These are phyloP conservation scores for Spongiforma sp. DNA, from an alignment of 1,284 basidiomycete species.

Conservation along the genomic window DNA sequence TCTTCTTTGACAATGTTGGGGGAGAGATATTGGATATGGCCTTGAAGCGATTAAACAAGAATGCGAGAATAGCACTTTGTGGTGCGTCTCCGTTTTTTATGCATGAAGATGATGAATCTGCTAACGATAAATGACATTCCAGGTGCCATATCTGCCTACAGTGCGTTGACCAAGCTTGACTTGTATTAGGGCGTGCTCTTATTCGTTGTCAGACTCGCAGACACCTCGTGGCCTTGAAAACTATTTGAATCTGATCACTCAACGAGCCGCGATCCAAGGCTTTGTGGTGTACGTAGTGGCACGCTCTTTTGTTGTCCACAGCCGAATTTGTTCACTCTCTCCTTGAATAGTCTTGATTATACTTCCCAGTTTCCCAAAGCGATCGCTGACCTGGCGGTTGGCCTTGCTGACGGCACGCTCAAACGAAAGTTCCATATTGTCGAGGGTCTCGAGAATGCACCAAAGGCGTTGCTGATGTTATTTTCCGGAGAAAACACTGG, in stretches of 20 bases:
- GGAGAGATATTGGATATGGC: slow-evolving; percentile 83
- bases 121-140: background rate
- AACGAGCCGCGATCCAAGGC: slow-evolving; percentile 80
- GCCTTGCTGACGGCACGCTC: slow-evolving; percentile 72
- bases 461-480: slow-evolving; percentile 69
- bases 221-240: slow-evolving; percentile 64
- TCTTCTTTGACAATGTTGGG: slow-evolving; percentile 91
- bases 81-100: slow-evolving; percentile 46
- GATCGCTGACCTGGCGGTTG: slow-evolving; percentile 56
- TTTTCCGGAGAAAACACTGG: slow-evolving; percentile 85
- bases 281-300: slow-evolving; percentile 87
- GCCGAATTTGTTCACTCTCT: slow-evolving; percentile 1
- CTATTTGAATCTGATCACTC: slow-evolving; percentile 72
- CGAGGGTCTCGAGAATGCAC: slow-evolving; percentile 75
- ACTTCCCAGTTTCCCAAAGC: slow-evolving; percentile 57
- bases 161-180: slow-evolving; percentile 44
- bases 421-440: slow-evolving; percentile 84
- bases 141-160: slow-evolving; percentile 85
- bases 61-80: slow-evolving; percentile 80
- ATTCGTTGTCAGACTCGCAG: slow-evolving; percentile 47
- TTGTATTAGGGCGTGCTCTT: background rate
- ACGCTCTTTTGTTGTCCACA: slow-evolving; percentile 26
- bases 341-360: slow-evolving; percentile 65
- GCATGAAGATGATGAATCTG: slow-evolving; percentile 4
- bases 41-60: slow-evolving; percentile 73